Evolutionary conservation across 345 rosid species (phyloP).

Genomic region (Geranium brycei): DNA sequence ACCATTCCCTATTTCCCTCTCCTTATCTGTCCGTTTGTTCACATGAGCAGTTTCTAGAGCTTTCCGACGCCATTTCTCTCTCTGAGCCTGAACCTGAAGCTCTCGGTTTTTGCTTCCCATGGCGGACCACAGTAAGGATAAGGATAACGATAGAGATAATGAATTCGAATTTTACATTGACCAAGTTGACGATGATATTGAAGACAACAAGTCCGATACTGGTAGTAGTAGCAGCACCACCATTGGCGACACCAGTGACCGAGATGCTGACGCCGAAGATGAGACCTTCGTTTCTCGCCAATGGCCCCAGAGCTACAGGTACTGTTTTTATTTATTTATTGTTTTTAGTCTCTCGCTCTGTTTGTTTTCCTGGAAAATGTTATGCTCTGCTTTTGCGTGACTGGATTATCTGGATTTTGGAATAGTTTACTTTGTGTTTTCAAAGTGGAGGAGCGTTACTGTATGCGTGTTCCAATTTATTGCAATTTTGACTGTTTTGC

Average conservation of each 20-base stretch:
- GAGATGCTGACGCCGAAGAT: slow-evolving; percentile 13
- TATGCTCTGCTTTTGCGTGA: too few relatives aligned
- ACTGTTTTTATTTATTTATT: background rate
- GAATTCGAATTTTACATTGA: background rate
- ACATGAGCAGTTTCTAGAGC: too few relatives aligned
- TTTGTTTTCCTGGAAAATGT: too few relatives aligned
- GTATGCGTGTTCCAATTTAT: too few relatives aligned
- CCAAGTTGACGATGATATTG: slow-evolving; percentile 20
- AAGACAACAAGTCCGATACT: slow-evolving; percentile 14
- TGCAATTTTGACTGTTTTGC: too few relatives aligned
- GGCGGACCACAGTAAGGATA: background rate
- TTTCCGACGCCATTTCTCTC: too few relatives aligned
- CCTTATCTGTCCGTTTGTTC: too few relatives aligned
- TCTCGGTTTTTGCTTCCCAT: background rate
- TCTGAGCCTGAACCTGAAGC: too few relatives aligned
- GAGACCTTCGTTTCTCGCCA: slow-evolving; percentile 41
- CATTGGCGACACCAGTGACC: background rate
- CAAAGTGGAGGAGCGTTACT: too few relatives aligned
- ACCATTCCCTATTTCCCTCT: too few relatives aligned
- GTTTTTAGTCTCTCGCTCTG: background rate
- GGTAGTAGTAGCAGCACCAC: background rate
- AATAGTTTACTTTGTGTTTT: too few relatives aligned
- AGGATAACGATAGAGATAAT: background rate
- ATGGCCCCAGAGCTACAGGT: slow-evolving; percentile 85
- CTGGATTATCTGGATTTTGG: too few relatives aligned